Evolutionary conservation across 768 basidiomycete species (phyloP).

Genomic region (Flagelloscypha sp.): DNA sequence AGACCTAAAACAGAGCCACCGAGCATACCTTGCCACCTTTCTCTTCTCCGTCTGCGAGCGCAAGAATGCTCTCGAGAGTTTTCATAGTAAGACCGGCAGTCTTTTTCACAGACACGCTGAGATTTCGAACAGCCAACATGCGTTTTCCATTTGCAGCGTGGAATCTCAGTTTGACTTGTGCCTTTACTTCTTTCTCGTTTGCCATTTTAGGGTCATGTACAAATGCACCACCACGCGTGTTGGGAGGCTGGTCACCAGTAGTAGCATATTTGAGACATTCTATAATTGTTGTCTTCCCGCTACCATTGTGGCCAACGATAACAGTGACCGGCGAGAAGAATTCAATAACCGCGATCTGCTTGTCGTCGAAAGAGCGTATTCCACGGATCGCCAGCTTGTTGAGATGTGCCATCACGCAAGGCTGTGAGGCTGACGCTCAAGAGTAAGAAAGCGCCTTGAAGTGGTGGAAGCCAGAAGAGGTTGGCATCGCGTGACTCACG

Average conservation of each 20-base stretch:
- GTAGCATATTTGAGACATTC: conserved; percentile 99
- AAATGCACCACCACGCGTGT: conserved; percentile 97
- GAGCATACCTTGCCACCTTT: conserved; percentile 68
- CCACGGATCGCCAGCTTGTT: conserved; percentile 92
- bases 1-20: neutral
- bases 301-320: conserved; percentile 97
- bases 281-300: conserved; percentile 98
- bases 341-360: conserved; percentile 86
- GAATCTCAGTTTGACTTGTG: conserved; percentile 94
- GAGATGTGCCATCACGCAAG: conserved; percentile 67
- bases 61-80: conserved; percentile 88
- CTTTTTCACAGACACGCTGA: conserved; percentile 93
- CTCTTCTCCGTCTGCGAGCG: conserved; percentile 55
- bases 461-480: too few species aligned
- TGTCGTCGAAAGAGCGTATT: conserved; percentile 96
- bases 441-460: too few species aligned
- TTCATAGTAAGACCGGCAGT: conserved; percentile 87
- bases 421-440: too few species aligned
- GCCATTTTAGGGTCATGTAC: conserved; percentile 99
- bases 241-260: conserved; percentile 95
- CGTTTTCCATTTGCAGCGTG: conserved; percentile 79
- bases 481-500: too few species aligned
- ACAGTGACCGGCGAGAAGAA: conserved; percentile 98
- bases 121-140: conserved; percentile 85
- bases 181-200: conserved; percentile 98